Conservation (phyloP, 352 stramenopile species). For the Globisporangium spinosum region DNA sequence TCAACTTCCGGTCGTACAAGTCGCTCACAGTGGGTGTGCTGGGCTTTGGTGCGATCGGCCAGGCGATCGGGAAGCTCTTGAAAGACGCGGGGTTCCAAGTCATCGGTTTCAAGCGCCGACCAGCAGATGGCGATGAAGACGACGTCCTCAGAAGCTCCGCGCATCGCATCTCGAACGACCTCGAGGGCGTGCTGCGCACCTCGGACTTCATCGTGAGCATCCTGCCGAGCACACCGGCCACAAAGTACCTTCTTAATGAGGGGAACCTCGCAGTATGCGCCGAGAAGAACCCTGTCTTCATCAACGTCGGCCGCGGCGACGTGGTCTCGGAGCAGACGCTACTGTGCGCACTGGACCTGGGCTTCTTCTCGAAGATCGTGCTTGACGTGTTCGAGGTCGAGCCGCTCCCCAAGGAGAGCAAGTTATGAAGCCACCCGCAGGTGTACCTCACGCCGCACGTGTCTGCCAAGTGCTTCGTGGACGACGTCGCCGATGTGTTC, state of each 20-base stretch:
- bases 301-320: slow-evolving; percentile 87
- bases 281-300: slow-evolving; percentile 60
- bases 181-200: slow-evolving; percentile 42
- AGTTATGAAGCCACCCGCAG: slow-evolving; percentile 58
- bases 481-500: slow-evolving; percentile 82
- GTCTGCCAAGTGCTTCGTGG: slow-evolving; percentile 62
- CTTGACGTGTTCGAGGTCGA: slow-evolving; percentile 62
- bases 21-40: slow-evolving; percentile 54
- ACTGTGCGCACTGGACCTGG: slow-evolving; percentile 58
- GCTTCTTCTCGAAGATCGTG: slow-evolving; percentile 56
- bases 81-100: slow-evolving; percentile 59
- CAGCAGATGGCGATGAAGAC: slow-evolving; percentile 19
- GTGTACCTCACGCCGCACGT: slow-evolving; percentile 84
- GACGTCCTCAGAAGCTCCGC: slow-evolving; percentile 23
- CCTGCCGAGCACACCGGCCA: slow-evolving; percentile 72
- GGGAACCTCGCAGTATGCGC: slow-evolving; percentile 39
- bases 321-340: slow-evolving; percentile 66
- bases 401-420: slow-evolving; percentile 40
- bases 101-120: slow-evolving; percentile 59
- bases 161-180: slow-evolving; percentile 40
- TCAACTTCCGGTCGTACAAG: slow-evolving; percentile 38
- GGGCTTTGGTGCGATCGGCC: slow-evolving; percentile 56
- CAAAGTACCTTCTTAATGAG: slow-evolving; percentile 55
- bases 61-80: slow-evolving; percentile 47
- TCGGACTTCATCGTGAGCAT: slow-evolving; percentile 84